A percentile compares a stretch with the other conserved stretches of the same genome.
phyloP scores from a whole-genome alignment of 2,329 filamentous ascomycete genomes.

The Ophidiomyces ophidiicola region DNA sequence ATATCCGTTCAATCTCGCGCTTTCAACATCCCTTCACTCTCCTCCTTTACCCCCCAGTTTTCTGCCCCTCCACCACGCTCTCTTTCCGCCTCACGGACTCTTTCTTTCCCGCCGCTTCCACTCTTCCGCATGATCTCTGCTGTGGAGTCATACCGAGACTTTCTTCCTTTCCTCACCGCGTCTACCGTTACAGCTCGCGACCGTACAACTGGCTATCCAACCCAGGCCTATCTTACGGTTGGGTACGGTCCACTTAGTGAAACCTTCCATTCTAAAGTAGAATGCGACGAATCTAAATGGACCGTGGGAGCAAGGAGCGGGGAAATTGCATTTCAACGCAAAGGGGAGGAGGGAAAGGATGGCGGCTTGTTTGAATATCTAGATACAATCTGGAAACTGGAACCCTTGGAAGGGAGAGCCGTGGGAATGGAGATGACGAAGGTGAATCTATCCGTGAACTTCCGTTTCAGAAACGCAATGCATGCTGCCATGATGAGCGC shows the following conservation, averaged over 20 bases:
- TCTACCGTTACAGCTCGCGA: conserved; percentile 70
- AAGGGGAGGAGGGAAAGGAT: conserved; percentile 53
- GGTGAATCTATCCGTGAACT: conserved; percentile 64
- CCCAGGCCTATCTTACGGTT: conserved; percentile 64
- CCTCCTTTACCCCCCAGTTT: conserved; percentile 13
- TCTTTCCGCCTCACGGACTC: conserved; percentile 59
- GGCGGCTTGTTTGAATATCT: conserved; percentile 44
- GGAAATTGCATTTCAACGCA: conserved; percentile 26
- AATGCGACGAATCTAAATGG: conserved; percentile 55
- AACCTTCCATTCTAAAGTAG: conserved; percentile 65
- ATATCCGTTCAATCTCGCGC: conserved; percentile 8
- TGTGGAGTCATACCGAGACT: conserved; percentile 67
- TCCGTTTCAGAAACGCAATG: conserved; percentile 77
- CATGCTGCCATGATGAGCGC: conserved; percentile 71
- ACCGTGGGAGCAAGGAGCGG: conserved; percentile 59
- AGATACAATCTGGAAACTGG: conserved; percentile 34
- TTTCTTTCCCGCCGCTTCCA: conserved; percentile 57
- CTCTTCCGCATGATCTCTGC: conserved; percentile 84
- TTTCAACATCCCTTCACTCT: conserved; percentile 15
- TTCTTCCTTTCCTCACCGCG: conserved; percentile 80
- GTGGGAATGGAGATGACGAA: conserved; percentile 44
- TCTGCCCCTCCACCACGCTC: conserved; percentile 43
- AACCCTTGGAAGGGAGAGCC: conserved; percentile 24
- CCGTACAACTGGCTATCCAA: conserved; percentile 42
- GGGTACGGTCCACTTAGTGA: conserved; percentile 79